Base-by-base conservation (phyloP, 768 basidiomycete genomes). In the Infundibulicybe gibba region DNA sequence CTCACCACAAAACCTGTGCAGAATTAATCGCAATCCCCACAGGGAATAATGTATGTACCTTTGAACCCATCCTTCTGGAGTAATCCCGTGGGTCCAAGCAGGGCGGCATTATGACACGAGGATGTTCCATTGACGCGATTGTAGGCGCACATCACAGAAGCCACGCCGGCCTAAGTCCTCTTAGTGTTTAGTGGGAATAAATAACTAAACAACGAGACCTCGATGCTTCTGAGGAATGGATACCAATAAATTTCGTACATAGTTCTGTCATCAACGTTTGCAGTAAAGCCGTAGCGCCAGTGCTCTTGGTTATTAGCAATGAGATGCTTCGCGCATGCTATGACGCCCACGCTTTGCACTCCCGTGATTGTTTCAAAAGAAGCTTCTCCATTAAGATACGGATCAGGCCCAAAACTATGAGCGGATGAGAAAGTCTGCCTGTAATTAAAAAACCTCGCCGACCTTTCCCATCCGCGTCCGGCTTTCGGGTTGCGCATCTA, bases 301-400 rank as follows among this genome's bases (percentile, higher is more conserved):
- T 76, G 76, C 44, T 78, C 76, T 54, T 78, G 75, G 51, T 74
- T 78, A 44, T 78, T 75, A 15, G 66, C 69, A 10, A 72, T 59
- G 34, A 74, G 65, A 54, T 81, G 80, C 48, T 82, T 82, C 0
- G 75, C 73, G 46, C 75, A 78, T 0, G 82, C 80, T 51, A 78
- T 76, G 14, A 85, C 80, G 12, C 82, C 82, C 33, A 72, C 67
- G 52, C 70, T 72, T 53, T 86, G 83, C 9, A 84, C 70, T 1
- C 83, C 83, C 2, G 68, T 61, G 41, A 85, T 72, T 0, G 81
- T 83, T 56, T 80, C 74, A 49, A 74, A 80, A 0, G 79, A 75
- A 11, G 72, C 79, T 62, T 80, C 80, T 5, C 84, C 83, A 43
- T 70, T 71, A 8, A 87, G 69, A 55, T 79, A 85, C 1, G 84